Conservation (phyloP, 306 rosid genomes). For the Leucaena leucocephala region DNA sequence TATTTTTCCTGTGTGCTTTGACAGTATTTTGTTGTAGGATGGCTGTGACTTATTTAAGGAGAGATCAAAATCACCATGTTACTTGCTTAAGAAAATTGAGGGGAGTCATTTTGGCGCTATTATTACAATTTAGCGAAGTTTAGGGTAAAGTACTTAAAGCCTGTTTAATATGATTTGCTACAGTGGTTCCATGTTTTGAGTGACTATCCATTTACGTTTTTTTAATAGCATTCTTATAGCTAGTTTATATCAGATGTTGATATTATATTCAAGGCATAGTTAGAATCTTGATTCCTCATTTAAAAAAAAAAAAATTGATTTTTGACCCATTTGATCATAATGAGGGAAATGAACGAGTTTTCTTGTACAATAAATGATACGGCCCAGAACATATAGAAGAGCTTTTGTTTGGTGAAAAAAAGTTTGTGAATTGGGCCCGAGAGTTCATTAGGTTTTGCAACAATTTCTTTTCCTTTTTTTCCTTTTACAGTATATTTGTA, state of each 20-base stretch:
- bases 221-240: not conserved
- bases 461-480: too few relatives aligned
- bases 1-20: constrained; percentile 20
- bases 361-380: not conserved
- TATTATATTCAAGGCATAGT: not conserved
- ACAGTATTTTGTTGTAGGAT: constrained; percentile 32
- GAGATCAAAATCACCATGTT: constrained; percentile 25
- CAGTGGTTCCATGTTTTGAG: constrained; percentile 21
- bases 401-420: too few relatives aligned
- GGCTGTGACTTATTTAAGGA: constrained; percentile 20
- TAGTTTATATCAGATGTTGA: not conserved
- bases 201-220: constrained; percentile 13
- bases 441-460: too few relatives aligned
- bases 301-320: not conserved
- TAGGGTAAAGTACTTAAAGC: constrained; percentile 27
- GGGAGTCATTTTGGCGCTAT: constrained; percentile 11
- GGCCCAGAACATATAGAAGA: too few relatives aligned
- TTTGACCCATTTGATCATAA: not conserved
- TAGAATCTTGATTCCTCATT: not conserved
- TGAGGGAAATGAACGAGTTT: not conserved
- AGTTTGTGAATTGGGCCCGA: too few relatives aligned
- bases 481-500: too few relatives aligned
- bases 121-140: constrained; percentile 7
- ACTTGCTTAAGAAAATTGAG: not conserved
- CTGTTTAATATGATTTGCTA: constrained; percentile 25